Base-by-base conservation (phyloP, 2,329 filamentous ascomycete species). In the Lasiodiplodia theobromae region DNA sequence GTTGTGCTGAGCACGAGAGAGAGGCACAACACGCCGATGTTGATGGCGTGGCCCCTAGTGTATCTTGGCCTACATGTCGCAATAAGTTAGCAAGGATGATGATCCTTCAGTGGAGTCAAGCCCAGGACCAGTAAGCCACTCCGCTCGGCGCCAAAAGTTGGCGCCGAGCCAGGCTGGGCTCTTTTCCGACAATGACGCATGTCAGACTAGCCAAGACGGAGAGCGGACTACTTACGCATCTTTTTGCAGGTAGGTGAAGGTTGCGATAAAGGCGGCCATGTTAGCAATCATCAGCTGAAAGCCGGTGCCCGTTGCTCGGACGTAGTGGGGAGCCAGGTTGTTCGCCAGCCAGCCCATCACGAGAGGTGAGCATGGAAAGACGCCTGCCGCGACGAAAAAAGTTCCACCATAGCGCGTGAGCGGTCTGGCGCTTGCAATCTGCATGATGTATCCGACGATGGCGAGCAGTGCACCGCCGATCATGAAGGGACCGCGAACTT, bases 301-400 rank as follows among this genome's bases (percentile, higher is more conserved):
- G 4, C 85, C 86, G 0, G 84, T 79, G 2, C 82, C 81, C 47
- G 88, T 80, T 0, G 84, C 81, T 38, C 86, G 80, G 75, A 89
- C 88, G 74, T 87, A 88, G 74, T 88, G 86, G 2, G 86, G 86
- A 16, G 76, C 75, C 49, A 82, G 74, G 68, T 82, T 83, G 72
- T 82, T 83, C 7, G 80, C 71, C 1, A 79, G 74, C 82, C 82
- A 83, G 6, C 80, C 82, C 78, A 82, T 82, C 1, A 80, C 72
- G 66, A 78, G 72, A 37, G 76, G 76, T 1, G 69, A 71, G 62
- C 75, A 74, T 10, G 75, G 75, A 65, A 77, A 87, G 71, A 85
- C 79, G 58, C 83, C 83, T 18, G 77, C 75, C 0, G 81, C 79
- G 12, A 81, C 74, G 10, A 83, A 72, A 64, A 78, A 80, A 2